A percentile compares a stretch with the other conserved stretches of the same genome.
Conservation (phyloP, 176 grass and related monocot species). For the Musa beccarii region DNA sequence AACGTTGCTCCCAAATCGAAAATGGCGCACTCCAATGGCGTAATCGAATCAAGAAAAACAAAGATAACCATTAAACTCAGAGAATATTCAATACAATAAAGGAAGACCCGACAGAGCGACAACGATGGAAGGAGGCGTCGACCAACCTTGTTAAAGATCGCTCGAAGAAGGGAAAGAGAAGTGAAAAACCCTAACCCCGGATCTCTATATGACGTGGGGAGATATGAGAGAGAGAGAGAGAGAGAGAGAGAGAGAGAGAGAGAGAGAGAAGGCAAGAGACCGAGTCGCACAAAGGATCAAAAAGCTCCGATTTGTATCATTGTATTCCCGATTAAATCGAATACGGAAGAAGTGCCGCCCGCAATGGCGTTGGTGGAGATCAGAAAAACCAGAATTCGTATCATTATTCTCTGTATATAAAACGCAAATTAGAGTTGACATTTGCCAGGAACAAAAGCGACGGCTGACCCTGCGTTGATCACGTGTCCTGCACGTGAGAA, state of each 20-base stretch:
- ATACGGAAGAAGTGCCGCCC: neutral
- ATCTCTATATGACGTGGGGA: neutral
- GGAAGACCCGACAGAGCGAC: neutral
- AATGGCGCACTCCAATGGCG: neutral
- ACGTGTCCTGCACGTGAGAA: neutral
- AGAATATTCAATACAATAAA: neutral
- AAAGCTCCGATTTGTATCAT: neutral
- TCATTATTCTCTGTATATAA: neutral
- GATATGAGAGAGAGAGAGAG: neutral
- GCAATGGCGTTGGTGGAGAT: neutral
- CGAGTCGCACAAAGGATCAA: neutral
- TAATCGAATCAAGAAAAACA: neutral
- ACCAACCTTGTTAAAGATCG: neutral
- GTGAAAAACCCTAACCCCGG: neutral
- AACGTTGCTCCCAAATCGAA: neutral
- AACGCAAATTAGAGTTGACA: neutral
- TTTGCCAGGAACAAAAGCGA: neutral
- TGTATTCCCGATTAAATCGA: neutral
- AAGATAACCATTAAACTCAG: neutral
- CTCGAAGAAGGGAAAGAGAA: neutral
- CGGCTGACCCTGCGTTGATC: neutral
- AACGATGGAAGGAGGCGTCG: neutral
- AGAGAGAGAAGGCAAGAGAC: neutral
- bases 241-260: neutral
- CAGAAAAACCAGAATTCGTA: neutral